Evolutionary conservation across 495 filamentous ascomycete species (phyloP).

Genomic region (Podospora australis): DNA sequence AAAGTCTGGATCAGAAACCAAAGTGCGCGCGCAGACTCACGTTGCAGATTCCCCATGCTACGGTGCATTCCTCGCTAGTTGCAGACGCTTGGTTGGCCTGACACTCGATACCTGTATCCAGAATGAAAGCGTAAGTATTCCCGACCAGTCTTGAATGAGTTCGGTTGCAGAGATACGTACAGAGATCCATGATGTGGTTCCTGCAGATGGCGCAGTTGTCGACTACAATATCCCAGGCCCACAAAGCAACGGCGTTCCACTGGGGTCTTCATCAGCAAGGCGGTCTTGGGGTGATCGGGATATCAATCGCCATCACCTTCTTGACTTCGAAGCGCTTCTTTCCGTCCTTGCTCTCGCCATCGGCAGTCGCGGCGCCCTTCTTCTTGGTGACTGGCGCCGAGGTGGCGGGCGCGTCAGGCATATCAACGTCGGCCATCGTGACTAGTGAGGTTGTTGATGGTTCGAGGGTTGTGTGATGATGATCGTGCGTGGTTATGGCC

Average conservation of each 20-base stretch:
- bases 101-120: conserved; percentile 81
- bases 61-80: conserved; percentile 95
- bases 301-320: conserved; percentile 57
- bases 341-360: conserved; percentile 56
- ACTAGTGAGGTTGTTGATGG: neutral
- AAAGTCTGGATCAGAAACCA: neutral
- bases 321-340: conserved; percentile 98
- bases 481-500: neutral
- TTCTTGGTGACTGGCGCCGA: conserved; percentile 50
- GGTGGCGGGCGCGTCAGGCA: conserved; percentile 75
- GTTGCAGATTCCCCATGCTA: conserved; percentile 99
- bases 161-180: too few relatives aligned
- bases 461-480: neutral
- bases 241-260: conserved; percentile 99
- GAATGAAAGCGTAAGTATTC: neutral
- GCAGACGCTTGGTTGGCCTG: conserved; percentile 99
- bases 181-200: conserved; percentile 99
- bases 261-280: conserved; percentile 30
- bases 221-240: conserved; percentile 99
- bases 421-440: conserved; percentile 93
- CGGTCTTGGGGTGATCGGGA: neutral
- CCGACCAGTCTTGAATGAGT: too few relatives aligned
- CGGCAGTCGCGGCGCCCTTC: conserved; percentile 36
- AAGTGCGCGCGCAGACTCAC: conserved; percentile 45
- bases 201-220: conserved; percentile 99